Percentiles rank a stretch among this genome's conserved stretches.
Conservation (phyloP, 1,284 basidiomycete genomes). For the Waitea zeae region DNA sequence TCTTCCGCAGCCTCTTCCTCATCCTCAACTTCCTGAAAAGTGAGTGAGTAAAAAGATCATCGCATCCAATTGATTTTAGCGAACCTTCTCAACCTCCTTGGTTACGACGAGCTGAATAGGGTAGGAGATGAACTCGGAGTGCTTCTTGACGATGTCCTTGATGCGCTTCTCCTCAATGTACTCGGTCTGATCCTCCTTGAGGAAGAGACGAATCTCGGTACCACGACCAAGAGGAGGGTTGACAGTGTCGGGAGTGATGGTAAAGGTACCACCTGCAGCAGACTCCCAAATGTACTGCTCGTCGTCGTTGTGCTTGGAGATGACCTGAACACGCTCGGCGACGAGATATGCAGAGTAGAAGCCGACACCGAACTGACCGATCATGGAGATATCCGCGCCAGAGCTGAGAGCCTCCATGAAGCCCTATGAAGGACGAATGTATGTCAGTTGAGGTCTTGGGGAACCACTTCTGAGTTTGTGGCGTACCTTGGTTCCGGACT, state of each 20-base stretch:
- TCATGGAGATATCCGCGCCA: constrained; percentile 93
- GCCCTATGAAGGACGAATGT: constrained; percentile 33
- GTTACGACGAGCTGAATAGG: constrained; percentile 97
- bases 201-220: constrained; percentile 85
- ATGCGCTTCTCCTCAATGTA: constrained; percentile 99
- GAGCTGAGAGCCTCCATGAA: constrained; percentile 96
- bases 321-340: constrained; percentile 94
- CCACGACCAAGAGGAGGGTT: constrained; percentile 90
- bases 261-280: constrained; percentile 97
- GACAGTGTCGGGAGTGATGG: constrained; percentile 86
- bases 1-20: constrained; percentile 64
- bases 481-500: constrained; percentile 79
- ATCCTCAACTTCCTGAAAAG: constrained; percentile 35
- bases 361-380: constrained; percentile 95
- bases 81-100: constrained; percentile 96
- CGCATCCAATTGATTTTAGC: constrained; percentile 10
- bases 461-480: constrained; percentile 3
- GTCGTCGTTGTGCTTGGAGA: constrained; percentile 99
- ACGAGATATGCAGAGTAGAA: constrained; percentile 99
- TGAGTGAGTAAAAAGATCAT: constrained; percentile 2
- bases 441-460: constrained; percentile 6
- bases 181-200: constrained; percentile 99
- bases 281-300: constrained; percentile 99
- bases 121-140: constrained; percentile 99
- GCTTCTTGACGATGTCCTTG: constrained; percentile 99